These are phyloP conservation scores for Hansenula sp. DNA, from an alignment of 1,139 yeast genomes.

Conservation along the genomic window DNA sequence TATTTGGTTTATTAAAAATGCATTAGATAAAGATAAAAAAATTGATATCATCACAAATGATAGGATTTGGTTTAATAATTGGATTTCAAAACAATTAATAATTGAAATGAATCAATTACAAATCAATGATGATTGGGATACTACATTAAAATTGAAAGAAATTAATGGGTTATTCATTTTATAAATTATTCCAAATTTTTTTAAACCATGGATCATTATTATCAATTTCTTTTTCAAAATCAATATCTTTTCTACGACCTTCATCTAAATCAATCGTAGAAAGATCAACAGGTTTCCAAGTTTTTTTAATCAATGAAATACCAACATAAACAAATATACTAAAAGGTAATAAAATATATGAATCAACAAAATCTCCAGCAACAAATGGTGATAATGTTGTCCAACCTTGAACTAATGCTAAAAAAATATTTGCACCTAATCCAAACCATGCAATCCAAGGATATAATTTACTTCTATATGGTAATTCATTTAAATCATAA, in stretches of 20 bases:
- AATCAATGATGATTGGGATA: background rate
- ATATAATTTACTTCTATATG: conserved; percentile 16
- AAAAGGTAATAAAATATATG: conserved; percentile 23
- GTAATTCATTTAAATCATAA: conserved; percentile 16
- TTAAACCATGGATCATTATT: conserved; percentile 1
- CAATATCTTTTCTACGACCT: conserved; percentile 20
- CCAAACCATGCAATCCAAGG: conserved; percentile 22
- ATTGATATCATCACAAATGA: background rate
- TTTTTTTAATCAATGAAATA: conserved; percentile 18
- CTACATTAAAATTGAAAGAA: background rate
- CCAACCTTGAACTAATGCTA: conserved; percentile 25
- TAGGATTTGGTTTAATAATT: conserved; percentile 1
- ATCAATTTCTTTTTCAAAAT: conserved; percentile 5
- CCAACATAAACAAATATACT: conserved; percentile 17
- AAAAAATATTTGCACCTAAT: conserved; percentile 18
- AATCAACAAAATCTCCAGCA: conserved; percentile 24
- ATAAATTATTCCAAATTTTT: background rate
- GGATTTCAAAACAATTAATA: conserved; percentile 1
- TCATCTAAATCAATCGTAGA: conserved; percentile 18
- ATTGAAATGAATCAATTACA: background rate
- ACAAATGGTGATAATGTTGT: conserved; percentile 24
- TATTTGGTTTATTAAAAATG: conserved; percentile 1
- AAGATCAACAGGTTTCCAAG: conserved; percentile 17
- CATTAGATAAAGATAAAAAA: background rate
- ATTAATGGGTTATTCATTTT: background rate